phyloP scores from a whole-genome alignment of 306 rosid species.

The Dalbergia oliveri region DNA sequence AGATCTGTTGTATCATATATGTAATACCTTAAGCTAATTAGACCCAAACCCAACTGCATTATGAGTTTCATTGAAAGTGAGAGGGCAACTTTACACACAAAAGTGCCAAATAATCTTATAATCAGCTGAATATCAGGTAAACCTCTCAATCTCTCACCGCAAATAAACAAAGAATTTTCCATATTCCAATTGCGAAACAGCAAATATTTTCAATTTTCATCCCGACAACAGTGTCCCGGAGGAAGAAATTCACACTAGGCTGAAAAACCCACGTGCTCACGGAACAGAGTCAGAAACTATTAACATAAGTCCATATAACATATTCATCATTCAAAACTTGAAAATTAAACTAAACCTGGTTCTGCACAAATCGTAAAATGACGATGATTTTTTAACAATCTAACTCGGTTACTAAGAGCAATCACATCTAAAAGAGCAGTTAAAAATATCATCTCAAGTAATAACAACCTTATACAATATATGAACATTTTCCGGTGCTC shows the following conservation, averaged over 20 bases:
- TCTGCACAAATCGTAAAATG: background rate
- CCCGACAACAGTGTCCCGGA: background rate
- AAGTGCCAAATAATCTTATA: constrained; percentile 14
- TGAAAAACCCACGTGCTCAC: background rate
- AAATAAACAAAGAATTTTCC: background rate
- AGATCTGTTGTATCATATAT: background rate
- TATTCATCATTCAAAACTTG: background rate
- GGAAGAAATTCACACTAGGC: background rate
- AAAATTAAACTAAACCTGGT: background rate
- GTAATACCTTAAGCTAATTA: constrained; percentile 29
- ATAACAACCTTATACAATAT: background rate
- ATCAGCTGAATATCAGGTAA: constrained; percentile 19
- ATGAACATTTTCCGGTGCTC: background rate
- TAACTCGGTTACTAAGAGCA: background rate
- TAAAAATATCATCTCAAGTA: background rate
- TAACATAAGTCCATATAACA: background rate
- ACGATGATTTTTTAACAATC: background rate
- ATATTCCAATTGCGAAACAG: background rate
- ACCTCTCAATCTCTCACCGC: background rate
- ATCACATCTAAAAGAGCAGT: background rate
- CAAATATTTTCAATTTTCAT: background rate
- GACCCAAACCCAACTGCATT: background rate
- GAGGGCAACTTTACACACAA: constrained; percentile 6
- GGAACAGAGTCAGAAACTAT: constrained; percentile 7
- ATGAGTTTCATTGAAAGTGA: background rate